Conservation (phyloP, 1,284 basidiomycete species). For the Ganoderma multipileum region DNA sequence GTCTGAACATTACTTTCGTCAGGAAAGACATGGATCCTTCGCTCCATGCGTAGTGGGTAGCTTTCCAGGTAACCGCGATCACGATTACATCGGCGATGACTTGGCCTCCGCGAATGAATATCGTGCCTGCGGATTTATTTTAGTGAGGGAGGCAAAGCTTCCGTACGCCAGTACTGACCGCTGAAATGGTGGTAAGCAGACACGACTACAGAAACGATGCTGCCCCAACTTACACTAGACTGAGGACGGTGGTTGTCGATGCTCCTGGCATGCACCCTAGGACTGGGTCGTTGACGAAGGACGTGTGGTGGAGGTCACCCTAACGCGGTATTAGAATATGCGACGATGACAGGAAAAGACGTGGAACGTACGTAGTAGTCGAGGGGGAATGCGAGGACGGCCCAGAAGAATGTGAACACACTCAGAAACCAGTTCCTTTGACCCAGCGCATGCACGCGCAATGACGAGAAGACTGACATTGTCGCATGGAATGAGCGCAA, state of each 20-base stretch:
- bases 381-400: not conserved
- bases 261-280: not conserved
- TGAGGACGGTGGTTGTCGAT: not conserved
- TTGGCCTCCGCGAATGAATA: not conserved
- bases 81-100: not conserved
- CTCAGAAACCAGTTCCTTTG: not conserved
- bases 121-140: not conserved
- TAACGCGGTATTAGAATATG: not conserved
- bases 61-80: not conserved
- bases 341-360: no score
- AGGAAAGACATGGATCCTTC: not conserved
- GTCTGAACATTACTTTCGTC: constrained; percentile 1
- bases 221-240: not conserved
- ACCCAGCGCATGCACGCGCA: not conserved
- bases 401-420: not conserved
- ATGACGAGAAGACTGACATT: not conserved
- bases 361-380: not conserved
- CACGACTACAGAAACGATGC: not conserved
- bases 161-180: not conserved
- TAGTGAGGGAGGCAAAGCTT: not conserved
- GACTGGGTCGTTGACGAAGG: not conserved
- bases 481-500: not conserved
- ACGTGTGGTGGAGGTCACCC: not conserved
- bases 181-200: not conserved
- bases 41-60: not conserved